Evolutionary conservation across 2,329 filamentous ascomycete species (phyloP).

Genomic region (Orbilia blumenaviensis): DNA sequence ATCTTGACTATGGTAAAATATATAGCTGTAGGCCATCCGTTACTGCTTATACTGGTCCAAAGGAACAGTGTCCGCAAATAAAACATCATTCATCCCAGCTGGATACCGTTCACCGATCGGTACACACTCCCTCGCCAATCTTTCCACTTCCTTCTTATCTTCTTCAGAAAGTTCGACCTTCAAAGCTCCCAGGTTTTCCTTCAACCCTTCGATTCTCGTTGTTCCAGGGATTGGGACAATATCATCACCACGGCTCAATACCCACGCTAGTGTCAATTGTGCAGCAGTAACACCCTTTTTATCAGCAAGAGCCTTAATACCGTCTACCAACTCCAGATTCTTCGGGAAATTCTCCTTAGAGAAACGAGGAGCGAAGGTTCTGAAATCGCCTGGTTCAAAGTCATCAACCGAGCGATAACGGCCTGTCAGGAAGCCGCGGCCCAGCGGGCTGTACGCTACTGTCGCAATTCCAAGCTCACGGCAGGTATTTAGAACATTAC

Average conservation of each 20-base stretch:
- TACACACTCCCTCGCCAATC: slow-evolving; percentile 39
- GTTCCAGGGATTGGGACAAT: slow-evolving; percentile 70
- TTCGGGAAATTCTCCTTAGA: slow-evolving; percentile 66
- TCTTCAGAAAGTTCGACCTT: slow-evolving; percentile 31
- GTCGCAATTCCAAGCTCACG: slow-evolving; percentile 69
- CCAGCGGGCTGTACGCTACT: slow-evolving; percentile 67
- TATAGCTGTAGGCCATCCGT: too few relatives aligned
- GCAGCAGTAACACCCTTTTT: slow-evolving; percentile 68
- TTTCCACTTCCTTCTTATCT: slow-evolving; percentile 52
- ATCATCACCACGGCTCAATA: slow-evolving; percentile 70
- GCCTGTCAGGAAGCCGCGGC: slow-evolving; percentile 49
- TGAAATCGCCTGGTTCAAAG: slow-evolving; percentile 63
- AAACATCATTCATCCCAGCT: slow-evolving; percentile 11
- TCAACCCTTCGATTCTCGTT: slow-evolving; percentile 64
- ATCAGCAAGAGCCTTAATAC: slow-evolving; percentile 65
- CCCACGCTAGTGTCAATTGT: slow-evolving; percentile 72
- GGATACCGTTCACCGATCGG: slow-evolving; percentile 44
- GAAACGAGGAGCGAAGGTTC: slow-evolving; percentile 65
- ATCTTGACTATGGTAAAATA: too few relatives aligned
- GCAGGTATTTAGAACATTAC: slow-evolving; percentile 66
- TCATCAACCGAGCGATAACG: slow-evolving; percentile 54
- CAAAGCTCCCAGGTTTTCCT: slow-evolving; percentile 56
- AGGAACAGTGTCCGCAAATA: slow-evolving; percentile 47
- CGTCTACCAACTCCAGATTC: slow-evolving; percentile 68
- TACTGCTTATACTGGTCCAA: slow-evolving; percentile 37